Evolutionary conservation across 805 yeast species (phyloP), one percentile per base, ranked within the genome.

Genomic region (Kuraishia hungarica): DNA sequence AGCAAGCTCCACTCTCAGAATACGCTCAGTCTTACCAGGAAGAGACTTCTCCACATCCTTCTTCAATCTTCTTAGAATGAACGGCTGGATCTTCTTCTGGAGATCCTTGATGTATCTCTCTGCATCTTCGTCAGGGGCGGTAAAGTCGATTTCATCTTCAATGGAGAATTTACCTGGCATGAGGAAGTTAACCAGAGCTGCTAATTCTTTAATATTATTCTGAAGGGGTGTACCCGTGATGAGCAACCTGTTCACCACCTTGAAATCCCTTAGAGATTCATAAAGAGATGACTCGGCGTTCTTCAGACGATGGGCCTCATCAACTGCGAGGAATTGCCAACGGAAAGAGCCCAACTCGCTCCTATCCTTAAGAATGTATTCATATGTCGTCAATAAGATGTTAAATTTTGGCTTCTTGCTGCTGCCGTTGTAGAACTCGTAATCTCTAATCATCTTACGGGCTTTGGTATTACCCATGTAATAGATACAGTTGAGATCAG

Each of bases 221-320:
- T 94, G 99, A 60, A 94, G 77, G 7, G 99, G 99, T 1, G 99
- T 94, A 74, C 99, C 99, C 2, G 99, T 94, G 63, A 94, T 94
- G 60, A 94, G 77, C 58, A 94, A 73, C 61, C 97, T 77, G 70
- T 94, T 94, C 1, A 84, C 79, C 11, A 87, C 94, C 62, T 84
- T 87, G 74, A 94, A 90, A 60, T 86, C 87, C 62, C 77, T 80
- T 56, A 94, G 76, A 2, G 96, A 86, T 66, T 93, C 98, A 68
- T 94, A 94, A 48, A 94, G 73, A 0, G 98, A 92, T 28, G 94
- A 84, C 67, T 92, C 97, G 0, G 97, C 89, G 67, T 94, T 94
- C 63, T 94, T 94, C 66, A 94, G 77, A 66, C 99, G 80, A 72
- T 94, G 99, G 4, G 99, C 99, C 73, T 94, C 99, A 70, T 94